Base-by-base conservation (phyloP, 768 basidiomycete species). In the Tephrocybe rancida region DNA sequence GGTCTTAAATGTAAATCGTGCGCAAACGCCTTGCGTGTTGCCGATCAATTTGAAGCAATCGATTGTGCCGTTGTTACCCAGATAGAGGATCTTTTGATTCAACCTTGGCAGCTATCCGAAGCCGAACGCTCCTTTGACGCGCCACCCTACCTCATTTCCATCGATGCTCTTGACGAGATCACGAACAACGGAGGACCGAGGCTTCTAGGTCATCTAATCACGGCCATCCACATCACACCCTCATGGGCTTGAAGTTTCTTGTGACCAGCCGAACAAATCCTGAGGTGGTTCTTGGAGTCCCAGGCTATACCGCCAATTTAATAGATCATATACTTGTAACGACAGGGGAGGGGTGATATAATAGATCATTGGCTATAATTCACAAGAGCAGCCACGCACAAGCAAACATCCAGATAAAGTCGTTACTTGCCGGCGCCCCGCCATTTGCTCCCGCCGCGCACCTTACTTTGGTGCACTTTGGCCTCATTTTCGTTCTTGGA, bases 121-220 rank as follows among this genome's bases (percentile, higher is more conserved):
- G 5, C 22, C 22, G 29, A 29, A 1, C 52, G 47, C n/a, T 5
- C 19, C 24, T 16, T n/a, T 8, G 24, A 48, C 7, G 21, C 21
- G 11, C 54, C 51, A 44, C 43, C 41, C 8, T 64, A 59, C 43
- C 56, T 66, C 26, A 47, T 67, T 34, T 34, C 63, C 50, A 48
- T 65, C 27, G 65, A 66, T 48, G 65, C 65, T 10, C 51, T 65
- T n/a, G 64, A 68, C 50, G 61, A 64, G 48, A 58, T 64, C 34
- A 52, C 62, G 8, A 26, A 24, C 2, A 5, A 52, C 1, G 57
- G 42, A 50, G 65, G 65, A 9, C 26, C 52, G 2, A n/a, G 2
- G 18, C 59, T 66, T 55, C 49, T 64, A 13, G 16, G 45, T n/a
- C 46, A 54, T 6, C 48, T 66, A 22, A 52, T 63, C 35, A 34